phyloP scores from a whole-genome alignment of 306 rosid genomes.

The Carpinus viminea region DNA sequence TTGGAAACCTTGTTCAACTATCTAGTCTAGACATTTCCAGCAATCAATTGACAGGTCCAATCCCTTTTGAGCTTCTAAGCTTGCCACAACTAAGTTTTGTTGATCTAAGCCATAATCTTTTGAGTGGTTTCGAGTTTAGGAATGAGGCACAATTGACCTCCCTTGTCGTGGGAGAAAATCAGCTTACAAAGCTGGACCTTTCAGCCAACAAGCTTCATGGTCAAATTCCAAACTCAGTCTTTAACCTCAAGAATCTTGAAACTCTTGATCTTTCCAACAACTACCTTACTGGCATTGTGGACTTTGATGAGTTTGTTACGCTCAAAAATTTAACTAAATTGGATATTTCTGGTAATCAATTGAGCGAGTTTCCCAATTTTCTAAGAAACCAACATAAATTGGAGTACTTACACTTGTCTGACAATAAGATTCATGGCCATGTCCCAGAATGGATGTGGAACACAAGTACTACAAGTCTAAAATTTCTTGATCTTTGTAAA shows the following conservation, averaged over 20 bases:
- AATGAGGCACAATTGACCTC: no score
- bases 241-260: background rate
- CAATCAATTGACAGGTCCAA: background rate
- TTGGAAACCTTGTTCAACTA: no score
- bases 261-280: background rate
- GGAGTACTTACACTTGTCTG: background rate
- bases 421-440: background rate
- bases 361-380: background rate
- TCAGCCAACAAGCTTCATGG: background rate
- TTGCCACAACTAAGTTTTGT: no score
- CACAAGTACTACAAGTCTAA: background rate
- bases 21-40: fast-evolving
- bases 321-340: no score
- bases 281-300: no score
- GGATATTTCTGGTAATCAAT: no score
- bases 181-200: no score
- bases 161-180: no score
- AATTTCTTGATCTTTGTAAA: no score
- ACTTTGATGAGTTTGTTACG: no score
- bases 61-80: background rate
- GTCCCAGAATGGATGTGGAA: background rate
- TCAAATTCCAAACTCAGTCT: background rate
- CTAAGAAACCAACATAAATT: background rate
- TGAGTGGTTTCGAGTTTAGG: no score
- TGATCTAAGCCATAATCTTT: no score